Percentiles rank a stretch among this genome's conserved stretches.
phyloP scores from a whole-genome alignment of 1,284 basidiomycete genomes.

The Thelephora terrestris region DNA sequence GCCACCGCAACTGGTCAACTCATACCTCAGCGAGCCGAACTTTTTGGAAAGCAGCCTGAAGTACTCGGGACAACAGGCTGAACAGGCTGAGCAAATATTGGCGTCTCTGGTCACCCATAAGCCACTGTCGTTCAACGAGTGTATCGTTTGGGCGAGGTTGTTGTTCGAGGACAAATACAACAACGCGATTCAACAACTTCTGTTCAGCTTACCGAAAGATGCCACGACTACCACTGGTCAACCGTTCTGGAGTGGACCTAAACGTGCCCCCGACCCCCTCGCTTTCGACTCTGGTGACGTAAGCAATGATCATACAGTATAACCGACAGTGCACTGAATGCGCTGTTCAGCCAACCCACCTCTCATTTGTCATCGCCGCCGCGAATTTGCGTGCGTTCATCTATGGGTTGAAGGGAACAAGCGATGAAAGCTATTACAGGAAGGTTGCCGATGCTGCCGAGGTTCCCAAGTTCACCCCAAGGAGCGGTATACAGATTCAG shows the following conservation, averaged over 20 bases:
- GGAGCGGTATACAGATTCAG: conserved; percentile 89
- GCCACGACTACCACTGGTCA: conserved; percentile 83
- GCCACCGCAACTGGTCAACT: conserved; percentile 90
- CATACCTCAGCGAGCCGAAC: conserved; percentile 95
- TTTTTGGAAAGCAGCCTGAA: conserved; percentile 89
- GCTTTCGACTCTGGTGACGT: conserved; percentile 83
- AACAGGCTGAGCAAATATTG: conserved; percentile 87
- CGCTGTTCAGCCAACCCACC: conserved; percentile 61
- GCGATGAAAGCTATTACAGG: conserved; percentile 71
- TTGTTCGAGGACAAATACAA: conserved; percentile 95
- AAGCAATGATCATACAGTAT: conserved; percentile 22
- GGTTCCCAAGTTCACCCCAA: conserved; percentile 92
- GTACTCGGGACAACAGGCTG: conserved; percentile 82
- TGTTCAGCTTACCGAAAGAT: conserved; percentile 94
- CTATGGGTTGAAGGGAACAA: conserved; percentile 92
- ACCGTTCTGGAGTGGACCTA: conserved; percentile 96
- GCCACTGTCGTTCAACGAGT: conserved; percentile 94
- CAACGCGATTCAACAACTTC: conserved; percentile 88
- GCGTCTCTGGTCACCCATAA: conserved; percentile 89
- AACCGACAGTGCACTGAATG: conserved; percentile 6
- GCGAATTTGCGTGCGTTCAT: conserved; percentile 98
- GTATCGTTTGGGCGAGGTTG: conserved; percentile 92
- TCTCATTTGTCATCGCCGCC: conserved; percentile 86
- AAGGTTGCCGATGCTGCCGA: conserved; percentile 80
- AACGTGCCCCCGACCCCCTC: conserved; percentile 93